A percentile compares a stretch with the other conserved stretches of the same genome.
phyloP scores from a whole-genome alignment of 805 yeast species.

The Barnettozyma siamensis region DNA sequence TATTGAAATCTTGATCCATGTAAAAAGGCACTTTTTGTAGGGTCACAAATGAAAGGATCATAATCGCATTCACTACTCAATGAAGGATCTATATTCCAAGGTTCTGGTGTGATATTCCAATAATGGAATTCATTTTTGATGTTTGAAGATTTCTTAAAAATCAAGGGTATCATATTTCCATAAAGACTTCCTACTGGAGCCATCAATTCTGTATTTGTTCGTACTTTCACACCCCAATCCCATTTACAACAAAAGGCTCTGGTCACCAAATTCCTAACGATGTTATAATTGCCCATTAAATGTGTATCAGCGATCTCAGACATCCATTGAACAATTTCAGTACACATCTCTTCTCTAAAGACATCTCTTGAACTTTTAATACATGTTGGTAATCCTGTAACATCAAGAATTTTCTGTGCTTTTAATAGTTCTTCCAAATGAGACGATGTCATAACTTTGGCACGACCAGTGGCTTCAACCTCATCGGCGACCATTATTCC shows the following conservation, averaged over 20 bases:
- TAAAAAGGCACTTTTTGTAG: slow-evolving; percentile 15
- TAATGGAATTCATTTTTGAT: slow-evolving; percentile 16
- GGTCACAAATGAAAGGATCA: slow-evolving; percentile 14
- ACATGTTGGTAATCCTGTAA: slow-evolving; percentile 62
- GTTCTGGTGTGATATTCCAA: slow-evolving; percentile 36
- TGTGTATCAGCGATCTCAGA: slow-evolving; percentile 50
- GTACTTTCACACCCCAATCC: slow-evolving; percentile 42
- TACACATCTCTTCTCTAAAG: slow-evolving; percentile 77
- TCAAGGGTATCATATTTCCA: slow-evolving; percentile 15
- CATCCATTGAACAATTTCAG: slow-evolving; percentile 65
- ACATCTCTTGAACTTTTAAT: slow-evolving; percentile 63
- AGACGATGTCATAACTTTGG: slow-evolving; percentile 55
- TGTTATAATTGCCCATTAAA: slow-evolving; percentile 42
- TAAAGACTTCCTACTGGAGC: slow-evolving; percentile 9
- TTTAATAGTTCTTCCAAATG: slow-evolving; percentile 44
- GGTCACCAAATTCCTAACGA: slow-evolving; percentile 47
- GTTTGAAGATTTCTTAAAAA: slow-evolving; percentile 1
- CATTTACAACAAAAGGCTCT: slow-evolving; percentile 57
- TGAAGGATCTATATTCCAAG: slow-evolving; percentile 42
- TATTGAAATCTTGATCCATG: slow-evolving; percentile 39
- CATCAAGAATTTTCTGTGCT: slow-evolving; percentile 49
- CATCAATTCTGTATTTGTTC: background rate
- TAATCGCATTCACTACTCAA: slow-evolving; percentile 45
- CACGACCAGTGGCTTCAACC: slow-evolving; percentile 62
- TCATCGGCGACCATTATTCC: slow-evolving; percentile 67